phyloP scores from a whole-genome alignment of 305 asterid genomes.

The Fraxinus dipetala region DNA sequence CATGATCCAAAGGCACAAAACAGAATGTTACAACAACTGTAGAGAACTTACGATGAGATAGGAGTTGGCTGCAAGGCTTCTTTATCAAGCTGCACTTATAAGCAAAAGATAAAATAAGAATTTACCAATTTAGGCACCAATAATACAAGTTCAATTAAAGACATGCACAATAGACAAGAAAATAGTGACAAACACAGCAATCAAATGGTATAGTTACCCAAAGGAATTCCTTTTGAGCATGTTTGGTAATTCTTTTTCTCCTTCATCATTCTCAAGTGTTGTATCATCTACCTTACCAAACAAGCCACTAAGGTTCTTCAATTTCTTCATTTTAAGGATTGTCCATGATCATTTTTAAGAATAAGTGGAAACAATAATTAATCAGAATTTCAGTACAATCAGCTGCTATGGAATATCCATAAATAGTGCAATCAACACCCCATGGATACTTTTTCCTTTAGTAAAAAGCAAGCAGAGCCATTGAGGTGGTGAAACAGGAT shows the following conservation, averaged over 20 bases:
- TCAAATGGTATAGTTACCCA: constrained; percentile 9
- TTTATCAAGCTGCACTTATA: constrained; percentile 64
- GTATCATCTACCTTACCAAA: background rate
- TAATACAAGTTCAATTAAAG: background rate
- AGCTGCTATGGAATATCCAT: background rate
- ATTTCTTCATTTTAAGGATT: background rate
- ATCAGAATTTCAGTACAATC: background rate
- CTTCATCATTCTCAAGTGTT: background rate
- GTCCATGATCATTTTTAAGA: constrained; percentile 1
- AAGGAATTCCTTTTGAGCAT: background rate
- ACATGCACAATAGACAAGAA: background rate
- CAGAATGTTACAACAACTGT: background rate
- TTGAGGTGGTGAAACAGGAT: background rate
- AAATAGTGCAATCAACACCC: background rate
- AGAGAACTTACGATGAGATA: constrained; percentile 66
- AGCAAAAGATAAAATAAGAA: constrained; percentile 24
- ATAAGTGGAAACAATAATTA: constrained; percentile 1
- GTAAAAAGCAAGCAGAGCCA: background rate
- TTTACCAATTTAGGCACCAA: background rate
- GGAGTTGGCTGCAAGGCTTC: constrained; percentile 76
- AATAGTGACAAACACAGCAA: constrained; percentile 1
- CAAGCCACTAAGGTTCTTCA: background rate
- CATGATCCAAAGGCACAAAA: background rate
- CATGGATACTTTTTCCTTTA: background rate
- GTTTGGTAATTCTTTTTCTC: background rate